Conservation (phyloP, 1,284 basidiomycete genomes). For the Cystobasidium slooffiae region DNA sequence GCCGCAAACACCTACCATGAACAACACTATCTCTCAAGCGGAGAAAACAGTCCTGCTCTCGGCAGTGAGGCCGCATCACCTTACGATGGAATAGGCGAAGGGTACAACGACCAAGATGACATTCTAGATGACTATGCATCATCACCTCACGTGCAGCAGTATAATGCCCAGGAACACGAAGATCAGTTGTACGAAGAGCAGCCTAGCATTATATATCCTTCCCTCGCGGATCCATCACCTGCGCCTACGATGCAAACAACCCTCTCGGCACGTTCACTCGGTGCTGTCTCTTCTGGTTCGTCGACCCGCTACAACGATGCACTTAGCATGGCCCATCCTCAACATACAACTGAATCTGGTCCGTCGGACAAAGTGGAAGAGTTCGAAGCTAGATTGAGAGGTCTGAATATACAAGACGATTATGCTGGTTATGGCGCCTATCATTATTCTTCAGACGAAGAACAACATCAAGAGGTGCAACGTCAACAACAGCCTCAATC, state of each 20-base stretch:
- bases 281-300: slow-evolving; percentile 40
- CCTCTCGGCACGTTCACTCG: slow-evolving; percentile 16
- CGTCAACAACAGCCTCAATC: too few relatives aligned
- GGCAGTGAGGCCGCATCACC: background rate
- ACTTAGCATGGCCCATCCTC: slow-evolving; percentile 22
- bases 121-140: slow-evolving; percentile 30
- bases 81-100: slow-evolving; percentile 1
- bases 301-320: slow-evolving; percentile 30
- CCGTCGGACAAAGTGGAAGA: slow-evolving; percentile 18
- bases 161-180: background rate
- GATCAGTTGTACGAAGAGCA: slow-evolving; percentile 9
- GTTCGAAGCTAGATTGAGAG: slow-evolving; percentile 33
- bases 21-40: slow-evolving; percentile 1
- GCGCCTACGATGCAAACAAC: slow-evolving; percentile 31
- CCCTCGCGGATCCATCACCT: slow-evolving; percentile 24
- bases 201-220: slow-evolving; percentile 18
- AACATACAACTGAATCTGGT: background rate
- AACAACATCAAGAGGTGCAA: too few relatives aligned
- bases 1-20: slow-evolving; percentile 41
- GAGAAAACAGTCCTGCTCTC: slow-evolving; percentile 22
- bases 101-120: slow-evolving; percentile 29
- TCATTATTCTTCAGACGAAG: background rate
- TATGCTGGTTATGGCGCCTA: slow-evolving; percentile 8
- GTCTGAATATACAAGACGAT: slow-evolving; percentile 14
- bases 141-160: background rate